Base-by-base conservation (phyloP, 805 yeast genomes). In the Teunomyces aglyptinius region DNA sequence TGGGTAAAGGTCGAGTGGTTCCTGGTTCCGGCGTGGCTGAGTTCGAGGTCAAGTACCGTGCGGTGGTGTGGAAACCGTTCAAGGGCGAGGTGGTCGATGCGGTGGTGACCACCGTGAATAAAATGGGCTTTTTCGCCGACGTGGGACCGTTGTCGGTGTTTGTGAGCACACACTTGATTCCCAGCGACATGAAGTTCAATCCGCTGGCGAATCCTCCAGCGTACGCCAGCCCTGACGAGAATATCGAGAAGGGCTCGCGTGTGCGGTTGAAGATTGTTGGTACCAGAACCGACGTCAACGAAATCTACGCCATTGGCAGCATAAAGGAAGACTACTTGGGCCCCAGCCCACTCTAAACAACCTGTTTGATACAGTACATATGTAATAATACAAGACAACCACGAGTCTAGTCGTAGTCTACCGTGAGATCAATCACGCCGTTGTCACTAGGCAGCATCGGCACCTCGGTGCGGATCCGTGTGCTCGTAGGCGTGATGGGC, bases 51-150 rank as follows among this genome's bases (percentile, higher is more conserved):
- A 89, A 89, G 67, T 94, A 94, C 65, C 76, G 96, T 56, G 99
- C 99, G 0, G 91, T 94, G 44, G 97, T 94, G 28, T 94, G 97
- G 95, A 87, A 92, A 61, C 99, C 99, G 4, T 94, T 94, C 71
- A 94, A 94, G 70, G 99, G 98, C 29, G 99, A 94, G 68, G 99
- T 94, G 6, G 98, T 94, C 20, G 99, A 94, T 67, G 99, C 95
- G 5, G 83, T 92, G 19, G 98, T 94, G 12, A 87, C 96, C 11
- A 87, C 89, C 27, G 97, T 96, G 41, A 89, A 86, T 66, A 89
- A 82, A 61, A 86, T 92, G 85, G 99, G 99, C 6, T 89, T 94
- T 55, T 94, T 94, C 65, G 98, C 96, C 32, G 97, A 94, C 67
- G 99, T 94, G 24, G 99, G 99, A 0, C 99, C 99, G 12, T 74